phyloP scores from a whole-genome alignment of 2,329 filamentous ascomycete species.

The Xylariaceae sp. region DNA sequence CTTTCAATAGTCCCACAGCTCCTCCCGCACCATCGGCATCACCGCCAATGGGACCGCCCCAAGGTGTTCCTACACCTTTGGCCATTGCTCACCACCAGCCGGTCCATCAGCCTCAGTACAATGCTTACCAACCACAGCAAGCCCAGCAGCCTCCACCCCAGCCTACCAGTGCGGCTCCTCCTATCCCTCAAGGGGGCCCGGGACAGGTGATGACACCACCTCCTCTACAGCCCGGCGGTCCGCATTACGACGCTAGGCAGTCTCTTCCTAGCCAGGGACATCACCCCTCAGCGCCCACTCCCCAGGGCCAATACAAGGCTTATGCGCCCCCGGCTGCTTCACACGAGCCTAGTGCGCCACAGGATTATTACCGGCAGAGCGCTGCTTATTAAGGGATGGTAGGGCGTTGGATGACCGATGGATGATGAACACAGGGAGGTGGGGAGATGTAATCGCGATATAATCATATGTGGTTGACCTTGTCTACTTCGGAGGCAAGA shows the following conservation, averaged over 20 bases:
- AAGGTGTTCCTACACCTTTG: constrained; percentile 24
- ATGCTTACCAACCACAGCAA: constrained; percentile 26
- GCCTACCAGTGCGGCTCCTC: constrained; percentile 38
- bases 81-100: constrained; percentile 22
- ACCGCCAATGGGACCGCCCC: constrained; percentile 24
- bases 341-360: constrained; percentile 45
- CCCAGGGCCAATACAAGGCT: constrained; percentile 57
- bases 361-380: constrained; percentile 53
- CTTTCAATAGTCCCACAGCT: constrained; percentile 29
- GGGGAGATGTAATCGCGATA: not conserved
- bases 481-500: no score
- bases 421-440: not conserved
- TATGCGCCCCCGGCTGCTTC: constrained; percentile 49
- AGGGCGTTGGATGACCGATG: not conserved
- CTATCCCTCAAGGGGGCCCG: constrained; percentile 36
- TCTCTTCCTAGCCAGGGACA: constrained; percentile 44
- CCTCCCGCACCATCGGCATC: constrained; percentile 28
- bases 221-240: constrained; percentile 43
- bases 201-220: constrained; percentile 37
- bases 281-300: constrained; percentile 25
- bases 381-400: constrained; percentile 23
- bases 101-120: constrained; percentile 40
- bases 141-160: constrained; percentile 32
- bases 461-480: not conserved
- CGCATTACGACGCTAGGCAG: constrained; percentile 48